Evolutionary conservation across 1,284 basidiomycete species (phyloP).

Genomic region (Austroboletus novae-zelandiae): DNA sequence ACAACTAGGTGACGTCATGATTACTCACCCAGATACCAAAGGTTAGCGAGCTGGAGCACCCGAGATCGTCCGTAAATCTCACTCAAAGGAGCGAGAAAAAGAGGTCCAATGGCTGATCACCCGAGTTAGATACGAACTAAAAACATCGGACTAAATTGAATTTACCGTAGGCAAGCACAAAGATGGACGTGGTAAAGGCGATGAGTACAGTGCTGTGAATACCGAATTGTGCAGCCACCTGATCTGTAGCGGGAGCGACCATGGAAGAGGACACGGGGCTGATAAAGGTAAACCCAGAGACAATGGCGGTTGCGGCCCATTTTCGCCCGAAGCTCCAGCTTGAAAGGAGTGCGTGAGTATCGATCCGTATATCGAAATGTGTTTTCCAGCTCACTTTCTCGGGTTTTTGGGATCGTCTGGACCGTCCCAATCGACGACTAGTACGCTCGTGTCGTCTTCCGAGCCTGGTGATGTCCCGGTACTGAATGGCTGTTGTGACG

Average conservation of each 20-base stretch:
- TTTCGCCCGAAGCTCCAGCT: constrained; percentile 51
- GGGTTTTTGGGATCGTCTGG: constrained; percentile 36
- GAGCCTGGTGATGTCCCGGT: background rate
- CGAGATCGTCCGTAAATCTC: constrained; percentile 51
- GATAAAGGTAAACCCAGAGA: constrained; percentile 52
- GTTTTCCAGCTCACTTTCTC: constrained; percentile 28
- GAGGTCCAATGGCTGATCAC: constrained; percentile 42
- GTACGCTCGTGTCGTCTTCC: background rate
- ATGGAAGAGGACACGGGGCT: constrained; percentile 55
- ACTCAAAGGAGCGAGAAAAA: constrained; percentile 54
- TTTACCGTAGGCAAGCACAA: constrained; percentile 64
- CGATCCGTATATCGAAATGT: background rate
- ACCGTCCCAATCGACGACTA: constrained; percentile 37
- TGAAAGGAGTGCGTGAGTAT: background rate
- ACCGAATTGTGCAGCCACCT: constrained; percentile 54
- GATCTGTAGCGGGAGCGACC: constrained; percentile 62
- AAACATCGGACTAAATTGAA: background rate
- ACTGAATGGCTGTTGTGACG: background rate
- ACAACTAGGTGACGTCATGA: constrained; percentile 7
- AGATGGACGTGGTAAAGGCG: constrained; percentile 64
- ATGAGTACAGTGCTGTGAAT: constrained; percentile 51
- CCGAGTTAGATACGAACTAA: constrained; percentile 4
- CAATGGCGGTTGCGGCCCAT: constrained; percentile 47
- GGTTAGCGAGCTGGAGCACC: constrained; percentile 50
- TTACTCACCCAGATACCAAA: constrained; percentile 56